Evolutionary conservation across 2,329 filamentous ascomycete genomes (phyloP).

Genomic region (Karstenula rhodostoma): DNA sequence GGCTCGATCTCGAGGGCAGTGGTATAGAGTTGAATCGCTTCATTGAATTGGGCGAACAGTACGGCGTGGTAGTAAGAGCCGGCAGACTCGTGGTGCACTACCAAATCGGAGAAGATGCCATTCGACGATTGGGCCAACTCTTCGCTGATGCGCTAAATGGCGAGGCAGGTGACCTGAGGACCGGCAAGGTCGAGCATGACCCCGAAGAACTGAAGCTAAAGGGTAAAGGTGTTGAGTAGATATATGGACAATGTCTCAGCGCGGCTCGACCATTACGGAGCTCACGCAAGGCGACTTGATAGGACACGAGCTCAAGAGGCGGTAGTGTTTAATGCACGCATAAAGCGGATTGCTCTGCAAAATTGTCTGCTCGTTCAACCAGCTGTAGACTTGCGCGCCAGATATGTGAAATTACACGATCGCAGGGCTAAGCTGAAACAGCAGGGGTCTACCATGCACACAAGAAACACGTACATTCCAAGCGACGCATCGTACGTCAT

Average conservation of each 20-base stretch:
- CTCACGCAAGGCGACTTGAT: neutral
- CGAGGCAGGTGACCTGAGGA: constrained; percentile 21
- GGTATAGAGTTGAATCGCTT: constrained; percentile 63
- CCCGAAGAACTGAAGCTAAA: constrained; percentile 37
- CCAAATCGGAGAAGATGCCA: constrained; percentile 73
- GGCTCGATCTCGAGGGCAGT: constrained; percentile 75
- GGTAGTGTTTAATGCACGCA: no score
- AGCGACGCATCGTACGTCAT: neutral
- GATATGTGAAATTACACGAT: neutral
- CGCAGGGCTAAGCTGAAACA: neutral
- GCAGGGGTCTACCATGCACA: neutral
- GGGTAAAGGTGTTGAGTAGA: constrained; percentile 39
- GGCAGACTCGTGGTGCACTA: constrained; percentile 74
- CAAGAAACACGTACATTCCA: neutral
- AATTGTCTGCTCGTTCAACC: neutral
- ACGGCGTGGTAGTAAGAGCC: constrained; percentile 65
- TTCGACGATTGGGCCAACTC: constrained; percentile 48
- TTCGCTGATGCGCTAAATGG: constrained; percentile 31
- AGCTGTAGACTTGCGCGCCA: neutral
- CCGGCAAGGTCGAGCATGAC: constrained; percentile 21
- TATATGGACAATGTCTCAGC: no score
- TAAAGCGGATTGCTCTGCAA: neutral
- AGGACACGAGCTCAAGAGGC: no score
- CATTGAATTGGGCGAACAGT: constrained; percentile 62
- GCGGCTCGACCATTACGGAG: no score